Conservation (phyloP, 163 green algal species). For the Coccomyxa subellipsoidea region DNA sequence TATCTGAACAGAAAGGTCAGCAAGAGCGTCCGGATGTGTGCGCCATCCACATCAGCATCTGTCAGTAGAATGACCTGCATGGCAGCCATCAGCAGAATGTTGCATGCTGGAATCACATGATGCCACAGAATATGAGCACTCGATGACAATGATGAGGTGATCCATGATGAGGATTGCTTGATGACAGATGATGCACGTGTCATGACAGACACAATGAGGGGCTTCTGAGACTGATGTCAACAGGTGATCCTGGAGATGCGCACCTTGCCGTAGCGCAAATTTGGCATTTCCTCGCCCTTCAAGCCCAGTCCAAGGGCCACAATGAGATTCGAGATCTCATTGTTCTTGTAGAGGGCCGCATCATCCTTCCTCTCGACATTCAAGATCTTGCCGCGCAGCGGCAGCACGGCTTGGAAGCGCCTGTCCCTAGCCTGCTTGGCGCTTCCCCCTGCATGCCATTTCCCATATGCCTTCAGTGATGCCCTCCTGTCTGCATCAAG, state of each 20-base stretch:
- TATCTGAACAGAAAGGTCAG: slow-evolving; percentile 99
- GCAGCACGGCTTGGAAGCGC: slow-evolving; percentile 83
- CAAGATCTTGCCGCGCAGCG: slow-evolving; percentile 97
- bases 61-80: slow-evolving; percentile 93
- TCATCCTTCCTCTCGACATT: slow-evolving; percentile 93
- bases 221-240: not conserved
- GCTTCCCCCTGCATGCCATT: slow-evolving; percentile 55
- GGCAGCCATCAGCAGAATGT: too few relatives aligned
- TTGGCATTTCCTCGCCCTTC: slow-evolving; percentile 46
- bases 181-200: too few relatives aligned
- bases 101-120: too few relatives aligned
- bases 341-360: slow-evolving; percentile 91
- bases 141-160: too few relatives aligned
- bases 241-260: too few relatives aligned
- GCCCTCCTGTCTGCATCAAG: too few relatives aligned
- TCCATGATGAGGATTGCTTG: too few relatives aligned
- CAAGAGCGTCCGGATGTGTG: slow-evolving; percentile 97
- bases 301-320: slow-evolving; percentile 87
- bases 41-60: slow-evolving; percentile 97
- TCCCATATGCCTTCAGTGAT: too few relatives aligned
- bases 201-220: not conserved
- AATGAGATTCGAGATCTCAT: slow-evolving; percentile 92
- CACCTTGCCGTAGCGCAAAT: slow-evolving; percentile 78
- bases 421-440: slow-evolving; percentile 95
- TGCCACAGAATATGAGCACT: not conserved